Base-by-base conservation (phyloP, 345 rosid genomes). In the Citropsis articulata region DNA sequence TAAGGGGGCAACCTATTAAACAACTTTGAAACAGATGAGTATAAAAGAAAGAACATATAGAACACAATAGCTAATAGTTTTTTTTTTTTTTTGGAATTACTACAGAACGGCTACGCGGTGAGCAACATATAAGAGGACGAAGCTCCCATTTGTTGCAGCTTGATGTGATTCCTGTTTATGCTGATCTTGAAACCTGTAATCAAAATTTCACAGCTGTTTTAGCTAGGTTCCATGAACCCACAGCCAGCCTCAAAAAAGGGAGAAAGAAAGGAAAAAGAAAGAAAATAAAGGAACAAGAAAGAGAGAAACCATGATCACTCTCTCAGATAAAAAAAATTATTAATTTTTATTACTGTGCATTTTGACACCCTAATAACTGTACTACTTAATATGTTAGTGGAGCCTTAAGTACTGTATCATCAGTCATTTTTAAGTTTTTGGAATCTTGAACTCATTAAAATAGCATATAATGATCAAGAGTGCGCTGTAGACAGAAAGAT, bases 141-240 rank as follows among this genome's bases (percentile, higher is more conserved):
- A 75, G 81, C 85, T 69, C 84, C 78, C 78, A 59, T 59, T 73
- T 77, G 77, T 78, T 78, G 74, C 77, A 73, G 56, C 81, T 73
- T 63, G 30, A 27, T 63, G 76, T 53, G 66, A 64, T 55, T 77
- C 87, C 86, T 83, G 75, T 80, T 87, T 85, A 92, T 82, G 90
- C 84, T 78, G 86, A 80, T 87, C 92, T 92, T 72, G 94, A 87
- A 88, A 94, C 93, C 98, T 92, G 93, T 60, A 84, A 80, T 14
- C 40, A 78, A 69, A 71, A 69, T 56, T 30, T 59, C 53, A 65
- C 69, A 82, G 63, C 75, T 78, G 61, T 72, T 80, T 81, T 24
- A 71, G 48, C 61, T 38, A 62, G 78, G 74, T 81, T 82, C 80
- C 77, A 77, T 56, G 35, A 78, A 81, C 59, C 13, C 9, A 85